Base-by-base conservation (phyloP, 257 asterid genomes). In the Solanum pimpinellifolium region DNA sequence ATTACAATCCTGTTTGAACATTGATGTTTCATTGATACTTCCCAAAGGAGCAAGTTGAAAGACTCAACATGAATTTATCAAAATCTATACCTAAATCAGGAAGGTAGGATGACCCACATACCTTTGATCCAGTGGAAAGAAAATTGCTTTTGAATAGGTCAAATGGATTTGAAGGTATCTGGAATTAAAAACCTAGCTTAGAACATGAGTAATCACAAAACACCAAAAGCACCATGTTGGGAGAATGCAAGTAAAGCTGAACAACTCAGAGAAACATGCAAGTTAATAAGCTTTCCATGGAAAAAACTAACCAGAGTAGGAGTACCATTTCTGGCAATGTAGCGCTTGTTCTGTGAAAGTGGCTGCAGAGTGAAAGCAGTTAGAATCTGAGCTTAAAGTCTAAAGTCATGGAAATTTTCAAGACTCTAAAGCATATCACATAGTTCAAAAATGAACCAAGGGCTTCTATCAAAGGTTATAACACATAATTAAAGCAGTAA, bases 101-200 rank as follows among this genome's bases (percentile, higher is more conserved):
- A 81, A 80, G 20, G 18, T 81, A 18, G 69, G 69, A 81, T 83
- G 86, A 86, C 29, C 74, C 49, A 87, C 88, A 39, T 92, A 95
- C 99, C 98, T 96, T 96, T 85, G 99, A 89, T 47, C 94, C 91
- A 23, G 93, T 89, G 65, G 98, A 93, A 87, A 96, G 96, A 89
- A 96, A 88, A 88, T 90, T 95, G 93, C 97, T 95, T 87, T 89
- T 89, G 93, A 95, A 73, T 84, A 96, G 90, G 41, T 92, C 92
- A 88, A 95, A 23, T 33, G 98, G 99, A 88, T 93, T 90, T 86
- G 98, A 92, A 69, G 99, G 99, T 90, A 96, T 69, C 99, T 96
- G 98, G 90, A 85, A 89, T 76, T 68, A 70, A 68, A 62, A 27
- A 37, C 23, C 66, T 2, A 46, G 27, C 18, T 78, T 46, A 78